A percentile compares a stretch with the other conserved stretches of the same genome.
phyloP scores from a whole-genome alignment of 164 flowering plant genomes.

The Stephania japonica region DNA sequence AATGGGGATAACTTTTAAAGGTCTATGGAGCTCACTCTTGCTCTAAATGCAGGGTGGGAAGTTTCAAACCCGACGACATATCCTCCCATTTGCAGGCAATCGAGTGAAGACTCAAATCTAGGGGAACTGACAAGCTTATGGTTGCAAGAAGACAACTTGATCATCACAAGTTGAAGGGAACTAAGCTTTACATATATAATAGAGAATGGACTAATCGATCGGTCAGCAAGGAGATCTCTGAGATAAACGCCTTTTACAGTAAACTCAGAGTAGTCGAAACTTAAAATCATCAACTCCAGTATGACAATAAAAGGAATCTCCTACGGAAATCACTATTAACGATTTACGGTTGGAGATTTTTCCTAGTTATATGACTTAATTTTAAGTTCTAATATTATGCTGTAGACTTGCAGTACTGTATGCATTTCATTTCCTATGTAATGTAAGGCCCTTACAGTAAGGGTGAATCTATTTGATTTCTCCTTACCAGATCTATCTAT shows the following conservation, averaged over 20 bases:
- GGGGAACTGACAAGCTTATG: conserved; percentile 27
- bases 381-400: conserved; percentile 6
- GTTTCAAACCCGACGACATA: conserved; percentile 17
- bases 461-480: conserved; percentile 7
- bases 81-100: conserved; percentile 33
- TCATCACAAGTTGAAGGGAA: conserved; percentile 21
- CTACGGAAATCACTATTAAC: conserved; percentile 35
- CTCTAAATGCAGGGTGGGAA: conserved; percentile 33
- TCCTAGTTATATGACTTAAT: conserved; percentile 1
- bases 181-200: too few relatives aligned
- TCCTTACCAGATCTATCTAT: background rate
- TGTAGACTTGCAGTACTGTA: background rate
- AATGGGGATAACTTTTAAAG: conserved; percentile 6
- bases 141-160: conserved; percentile 29
- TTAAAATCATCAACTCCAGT: conserved; percentile 1
- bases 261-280: conserved; percentile 33
- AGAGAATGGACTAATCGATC: background rate
- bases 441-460: too few relatives aligned
- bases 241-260: conserved; percentile 58
- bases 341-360: conserved; percentile 26
- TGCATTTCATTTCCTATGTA: background rate
- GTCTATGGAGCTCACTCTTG: conserved; percentile 15
- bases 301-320: conserved; percentile 10
- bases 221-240: conserved; percentile 19
- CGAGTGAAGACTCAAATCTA: conserved; percentile 29